Evolutionary conservation across 2,329 filamentous ascomycete genomes (phyloP).

Genomic region (Colletotrichum sp.): DNA sequence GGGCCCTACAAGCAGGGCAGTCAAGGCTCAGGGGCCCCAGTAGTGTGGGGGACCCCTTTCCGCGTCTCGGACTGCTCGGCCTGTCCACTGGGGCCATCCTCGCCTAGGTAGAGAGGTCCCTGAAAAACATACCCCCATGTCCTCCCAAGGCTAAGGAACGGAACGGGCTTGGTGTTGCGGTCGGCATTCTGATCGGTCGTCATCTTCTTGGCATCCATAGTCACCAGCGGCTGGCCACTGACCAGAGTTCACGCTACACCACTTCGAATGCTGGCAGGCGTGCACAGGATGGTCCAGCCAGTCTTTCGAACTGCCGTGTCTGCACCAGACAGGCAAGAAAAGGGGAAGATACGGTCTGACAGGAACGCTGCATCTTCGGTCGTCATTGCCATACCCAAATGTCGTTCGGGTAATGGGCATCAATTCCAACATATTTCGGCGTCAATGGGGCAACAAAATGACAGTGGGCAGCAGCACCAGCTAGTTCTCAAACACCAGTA

Average conservation of each 20-base stretch:
- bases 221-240: not conserved
- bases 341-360: not conserved
- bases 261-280: not conserved
- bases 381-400: not conserved
- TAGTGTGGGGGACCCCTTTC: slow-evolving; percentile 11
- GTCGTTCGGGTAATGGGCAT: slow-evolving; percentile 4
- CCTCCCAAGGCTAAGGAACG: not conserved
- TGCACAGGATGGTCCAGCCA: not conserved
- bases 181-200: not conserved
- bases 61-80: slow-evolving; percentile 4
- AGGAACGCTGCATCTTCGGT: slow-evolving; percentile 10
- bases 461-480: not conserved
- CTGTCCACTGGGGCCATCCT: slow-evolving; percentile 1
- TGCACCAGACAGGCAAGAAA: not conserved
- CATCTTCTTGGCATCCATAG: not conserved
- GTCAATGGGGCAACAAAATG: slow-evolving; percentile 21
- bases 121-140: not conserved
- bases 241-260: not conserved
- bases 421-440: slow-evolving; percentile 8
- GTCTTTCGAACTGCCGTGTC: not conserved
- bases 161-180: not conserved
- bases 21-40: not conserved
- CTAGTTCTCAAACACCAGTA: not conserved
- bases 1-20: not conserved
- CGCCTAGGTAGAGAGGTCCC: not conserved